Base-by-base conservation (phyloP, 1,284 basidiomycete species). In the Crepidotus sp. region DNA sequence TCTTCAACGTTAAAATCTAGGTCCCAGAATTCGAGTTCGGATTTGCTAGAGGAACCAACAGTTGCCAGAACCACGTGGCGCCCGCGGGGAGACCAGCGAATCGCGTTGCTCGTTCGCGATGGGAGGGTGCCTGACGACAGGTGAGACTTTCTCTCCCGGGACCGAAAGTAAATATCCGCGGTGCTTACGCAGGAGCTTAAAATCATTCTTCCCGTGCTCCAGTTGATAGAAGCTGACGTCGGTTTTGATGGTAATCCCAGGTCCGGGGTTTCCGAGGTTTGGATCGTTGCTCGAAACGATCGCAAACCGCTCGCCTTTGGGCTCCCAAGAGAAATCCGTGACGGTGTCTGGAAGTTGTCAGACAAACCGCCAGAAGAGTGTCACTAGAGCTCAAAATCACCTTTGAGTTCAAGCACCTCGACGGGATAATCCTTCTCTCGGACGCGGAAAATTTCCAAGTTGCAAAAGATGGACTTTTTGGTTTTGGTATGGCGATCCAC, bases 401-500 rank as follows among this genome's bases (percentile, higher is more conserved):
- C 91, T 76, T 98, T 98, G 52, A 96, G 76, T 65, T 97, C 95
- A 48, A 98, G 83, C 37, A 98, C 94, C 64, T 99, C 95, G 36
- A 99, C 94, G 1, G 96, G 96, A 66, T 83, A 93, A 64, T 98
- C 91, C 67, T 98, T 98, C 68, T 99, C 96, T 47, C 96, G 83
- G 49, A 98, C 81, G 47, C 94, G 81, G 77, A 98, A 98, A 53
- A 99, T 86, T 67, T 99, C 96, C 52, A 99, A 74, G 67, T 98
- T 99, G 69, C 94, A 96, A 72, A 94, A 98, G 44, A 91, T 93
- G 9, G 93, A 94, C 71, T 98, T 98, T 69, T 98, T 98, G 15
- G 93, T 96, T 73, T 98, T 98, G 35, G 95, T 98, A 64, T 98
- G 94, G 48, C 96, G 87, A 68, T 99, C 96, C 47, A 99, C 96